Evolutionary conservation across 2,329 filamentous ascomycete species (phyloP), one percentile per base, ranked within the genome.

Genomic region (Talaromyces sp.): DNA sequence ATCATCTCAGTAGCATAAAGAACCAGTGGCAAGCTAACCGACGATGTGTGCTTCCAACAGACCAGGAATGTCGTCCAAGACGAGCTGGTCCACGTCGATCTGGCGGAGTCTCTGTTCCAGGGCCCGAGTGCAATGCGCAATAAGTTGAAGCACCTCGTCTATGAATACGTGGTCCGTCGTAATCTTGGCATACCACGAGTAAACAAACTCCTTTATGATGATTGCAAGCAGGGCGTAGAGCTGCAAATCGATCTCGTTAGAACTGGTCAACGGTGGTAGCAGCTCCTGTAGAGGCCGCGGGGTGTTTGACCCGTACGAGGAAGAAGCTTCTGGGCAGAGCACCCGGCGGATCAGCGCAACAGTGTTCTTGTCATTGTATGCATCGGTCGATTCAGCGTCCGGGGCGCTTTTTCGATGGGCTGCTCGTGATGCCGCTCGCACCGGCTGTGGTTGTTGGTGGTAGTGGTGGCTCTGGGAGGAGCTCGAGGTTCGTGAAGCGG

Each of bases 201-300:
- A 88, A 41, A 99, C 89, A 72, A 92, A 96, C 65, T 97, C 92
- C 69, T 90, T 87, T 68, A 97, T 81, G 63, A 97, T 86, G 61
- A 97, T 89, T 57, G 94, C 90, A 62, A 99, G 87, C 62, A 97
- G 84, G 29, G 91, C 93, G 72, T 97, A 99, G 4, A 99, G 83
- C 76, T 99, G 90, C 60, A 95, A 79, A 74, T 99, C 94, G 62
- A 97, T 86, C 67, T 95, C 91, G 74, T 96, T 96, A 56, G 91
- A 92, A 78, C 92, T 96, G 54, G 93, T 97, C 69, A 99, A 81
- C 43, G 92, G 92, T 61, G 93, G 94, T 52, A 99, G 80, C 50
- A 96, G 80, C 67, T 92, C 89, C 62, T 95, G 87, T 66, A 96
- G 87, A 54, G 90, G 84, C 68, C 80, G 80, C 51, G 83, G 83